Percentiles rank a stretch among this genome's conserved stretches.
Conservation (phyloP, 169 alveolate species). For the Plasmodium yoelii region DNA sequence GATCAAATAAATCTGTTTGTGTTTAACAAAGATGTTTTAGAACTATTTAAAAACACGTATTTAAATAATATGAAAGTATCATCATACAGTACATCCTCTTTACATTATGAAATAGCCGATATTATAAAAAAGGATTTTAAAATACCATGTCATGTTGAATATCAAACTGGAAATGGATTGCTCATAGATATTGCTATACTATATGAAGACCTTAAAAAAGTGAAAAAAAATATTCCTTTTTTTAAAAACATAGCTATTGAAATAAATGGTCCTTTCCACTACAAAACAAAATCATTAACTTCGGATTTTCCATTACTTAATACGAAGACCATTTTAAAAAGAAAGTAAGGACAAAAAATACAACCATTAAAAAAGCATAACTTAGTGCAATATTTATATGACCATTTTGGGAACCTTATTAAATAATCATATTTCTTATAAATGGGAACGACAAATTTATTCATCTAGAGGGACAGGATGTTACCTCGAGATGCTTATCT, state of each 20-base stretch:
- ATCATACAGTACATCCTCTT: slow-evolving; percentile 55
- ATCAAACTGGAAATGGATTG: slow-evolving; percentile 33
- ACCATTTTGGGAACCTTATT: too few relatives aligned
- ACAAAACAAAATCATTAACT: slow-evolving; percentile 49
- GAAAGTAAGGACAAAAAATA: slow-evolving; percentile 20
- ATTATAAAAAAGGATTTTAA: slow-evolving; percentile 66
- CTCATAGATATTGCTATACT: slow-evolving; percentile 66
- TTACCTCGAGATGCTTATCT: too few relatives aligned
- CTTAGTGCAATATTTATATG: background rate
- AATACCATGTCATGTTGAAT: slow-evolving; percentile 72
- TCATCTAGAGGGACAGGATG: too few relatives aligned
- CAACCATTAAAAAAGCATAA: background rate
- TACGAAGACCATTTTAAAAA: slow-evolving; percentile 63
- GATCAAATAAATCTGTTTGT: slow-evolving; percentile 25
- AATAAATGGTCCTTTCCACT: slow-evolving; percentile 74
- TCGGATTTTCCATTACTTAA: slow-evolving; percentile 20
- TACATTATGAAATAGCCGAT: slow-evolving; percentile 74
- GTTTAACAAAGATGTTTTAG: background rate
- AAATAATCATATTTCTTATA: too few relatives aligned
- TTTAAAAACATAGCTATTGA: slow-evolving; percentile 65
- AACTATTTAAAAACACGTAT: slow-evolving; percentile 37
- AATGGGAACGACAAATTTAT: too few relatives aligned
- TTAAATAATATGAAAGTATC: slow-evolving; percentile 36
- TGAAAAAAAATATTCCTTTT: background rate
- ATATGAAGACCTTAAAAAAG: slow-evolving; percentile 44